Evolutionary conservation across 164 flowering plant species (phyloP), one percentile per base, ranked within the genome.

Genomic region (Cinnamomum micranthum): DNA sequence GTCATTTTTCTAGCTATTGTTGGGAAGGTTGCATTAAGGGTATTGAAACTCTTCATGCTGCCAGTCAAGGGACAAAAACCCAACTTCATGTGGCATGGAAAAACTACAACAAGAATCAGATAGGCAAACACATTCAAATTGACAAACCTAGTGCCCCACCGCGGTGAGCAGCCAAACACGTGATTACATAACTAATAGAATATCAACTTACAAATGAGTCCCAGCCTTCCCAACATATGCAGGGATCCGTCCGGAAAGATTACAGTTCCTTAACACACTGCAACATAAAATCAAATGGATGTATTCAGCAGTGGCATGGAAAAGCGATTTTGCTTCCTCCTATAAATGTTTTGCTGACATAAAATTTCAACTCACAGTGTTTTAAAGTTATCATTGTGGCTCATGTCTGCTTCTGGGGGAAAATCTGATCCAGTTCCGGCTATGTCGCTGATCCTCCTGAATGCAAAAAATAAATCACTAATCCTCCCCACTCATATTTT

Each of bases 371-470:
- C 93, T 69, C 84, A 89, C 96, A 90, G 72, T 72, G 74, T 84
- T 27, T 1, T 13, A 50, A 89, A 24, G 25, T 22, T 73, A 69
- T 77, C 25, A 24, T 24, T 68, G 76, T 79, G 25, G 25, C 25
- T 24, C 78, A 81, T 79, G 65, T 77, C 85, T 72, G 64, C 77
- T 41, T 86, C 52, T 19, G 10, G 25, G 31, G 93, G 96, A 79
- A 89, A 88, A 28, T 31, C 69, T 35, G 84, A 87, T 69, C 51
- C 67, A 58, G 87, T 71, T 68, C 91, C 87, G 27, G 69, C 77
- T 71, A 88, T 68, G 58, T 92, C 97, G 73, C 86, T 86, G 19
- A 90, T 89, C 79, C 90, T 87, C 86, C 95, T 92, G 88, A 59
- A 73, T 23, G 63, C 28, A 27, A 59, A 58, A 4, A 33, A 4